Percentiles rank a stretch among this genome's conserved stretches.
Conservation (phyloP, 73 alveolate genomes). For the Urostyla sp. region DNA sequence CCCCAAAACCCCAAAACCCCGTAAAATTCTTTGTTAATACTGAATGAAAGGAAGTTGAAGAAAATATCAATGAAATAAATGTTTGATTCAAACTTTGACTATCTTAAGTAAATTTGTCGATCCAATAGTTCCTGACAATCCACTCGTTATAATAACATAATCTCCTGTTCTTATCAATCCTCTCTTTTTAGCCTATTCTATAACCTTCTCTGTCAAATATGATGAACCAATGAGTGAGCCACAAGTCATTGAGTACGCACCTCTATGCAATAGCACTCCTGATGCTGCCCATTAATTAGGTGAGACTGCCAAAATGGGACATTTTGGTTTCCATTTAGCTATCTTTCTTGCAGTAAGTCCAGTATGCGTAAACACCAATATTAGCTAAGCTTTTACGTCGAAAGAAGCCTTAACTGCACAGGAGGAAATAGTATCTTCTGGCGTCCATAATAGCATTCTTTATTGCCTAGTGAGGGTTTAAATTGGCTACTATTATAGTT, state of each 20-base stretch:
- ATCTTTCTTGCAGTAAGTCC: conserved; percentile 41
- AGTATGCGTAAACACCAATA: conserved; percentile 13
- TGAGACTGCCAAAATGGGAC: conserved; percentile 36
- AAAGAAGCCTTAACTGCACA: conserved; percentile 41
- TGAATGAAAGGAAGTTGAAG: too few species aligned
- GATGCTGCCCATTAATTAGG: neutral
- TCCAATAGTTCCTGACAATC: neutral
- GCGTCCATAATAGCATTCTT: neutral
- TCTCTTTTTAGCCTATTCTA: neutral
- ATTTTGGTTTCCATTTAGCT: conserved; percentile 40
- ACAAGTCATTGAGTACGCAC: conserved; percentile 27
- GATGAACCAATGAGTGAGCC: neutral
- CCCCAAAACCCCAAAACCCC: conserved; percentile 10
- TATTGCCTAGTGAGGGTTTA: too few species aligned
- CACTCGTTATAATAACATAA: conserved; percentile 2
- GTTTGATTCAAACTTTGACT: neutral
- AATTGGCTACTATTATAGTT: too few species aligned
- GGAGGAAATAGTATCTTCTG: conserved; percentile 4
- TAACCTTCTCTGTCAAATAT: neutral
- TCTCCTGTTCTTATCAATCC: neutral
- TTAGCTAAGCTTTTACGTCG: conserved; percentile 28
- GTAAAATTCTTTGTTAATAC: too few species aligned
- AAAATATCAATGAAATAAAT: too few species aligned
- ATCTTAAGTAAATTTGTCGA: neutral
- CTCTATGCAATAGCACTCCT: conserved; percentile 21